phyloP scores from a whole-genome alignment of 805 yeast species.

The Saturnispora quitensis region DNA sequence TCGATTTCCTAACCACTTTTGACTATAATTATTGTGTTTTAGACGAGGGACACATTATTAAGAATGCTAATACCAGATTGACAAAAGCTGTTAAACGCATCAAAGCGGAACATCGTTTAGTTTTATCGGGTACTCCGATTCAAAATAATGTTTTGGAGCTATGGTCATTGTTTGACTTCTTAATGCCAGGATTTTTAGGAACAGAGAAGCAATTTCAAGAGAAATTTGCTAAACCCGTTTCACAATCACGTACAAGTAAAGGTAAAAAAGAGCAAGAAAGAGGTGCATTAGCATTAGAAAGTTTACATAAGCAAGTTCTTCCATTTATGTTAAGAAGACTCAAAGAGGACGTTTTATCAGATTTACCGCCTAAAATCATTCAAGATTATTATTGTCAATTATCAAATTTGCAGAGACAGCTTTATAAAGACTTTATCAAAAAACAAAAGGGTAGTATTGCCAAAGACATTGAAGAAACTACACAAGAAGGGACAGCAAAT shows the following conservation, averaged over 20 bases:
- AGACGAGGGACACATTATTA: conserved; percentile 97
- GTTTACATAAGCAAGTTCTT: conserved; percentile 89
- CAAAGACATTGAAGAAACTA: conserved; percentile 44
- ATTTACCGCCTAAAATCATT: conserved; percentile 94
- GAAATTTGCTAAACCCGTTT: conserved; percentile 94
- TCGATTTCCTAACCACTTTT: conserved; percentile 45
- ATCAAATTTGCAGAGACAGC: conserved; percentile 78
- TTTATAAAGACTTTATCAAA: conserved; percentile 82
- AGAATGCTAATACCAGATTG: conserved; percentile 80
- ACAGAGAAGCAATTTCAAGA: conserved; percentile 91
- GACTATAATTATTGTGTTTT: conserved; percentile 90
- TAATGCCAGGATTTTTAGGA: conserved; percentile 98
- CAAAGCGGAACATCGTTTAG: conserved; percentile 79
- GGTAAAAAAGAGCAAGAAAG: conserved; percentile 93
- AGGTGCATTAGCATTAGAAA: conserved; percentile 92
- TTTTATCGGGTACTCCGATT: conserved; percentile 94
- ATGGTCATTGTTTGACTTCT: conserved; percentile 95
- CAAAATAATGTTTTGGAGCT: conserved; percentile 93
- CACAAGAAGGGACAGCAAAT: conserved; percentile 15
- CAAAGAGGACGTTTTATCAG: conserved; percentile 92
- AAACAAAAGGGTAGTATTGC: conserved; percentile 70
- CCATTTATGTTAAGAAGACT: conserved; percentile 95
- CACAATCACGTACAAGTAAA: conserved; percentile 83
- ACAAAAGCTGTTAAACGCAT: conserved; percentile 80
- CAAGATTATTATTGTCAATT: conserved; percentile 97